A percentile compares a stretch with the other conserved stretches of the same genome.
phyloP scores from a whole-genome alignment of 257 asterid genomes.

The Linderniella brevidens region DNA sequence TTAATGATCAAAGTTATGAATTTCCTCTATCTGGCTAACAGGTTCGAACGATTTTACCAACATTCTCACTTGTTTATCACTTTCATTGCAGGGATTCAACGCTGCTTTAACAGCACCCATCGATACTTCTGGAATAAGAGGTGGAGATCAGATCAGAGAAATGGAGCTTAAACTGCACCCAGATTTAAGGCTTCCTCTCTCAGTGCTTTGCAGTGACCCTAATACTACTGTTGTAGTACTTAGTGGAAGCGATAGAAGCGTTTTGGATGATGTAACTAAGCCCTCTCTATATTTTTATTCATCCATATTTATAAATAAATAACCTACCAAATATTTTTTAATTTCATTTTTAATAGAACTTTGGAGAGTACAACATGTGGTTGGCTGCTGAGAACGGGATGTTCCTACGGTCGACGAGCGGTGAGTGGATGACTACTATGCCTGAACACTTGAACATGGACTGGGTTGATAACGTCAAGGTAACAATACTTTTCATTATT shows the following conservation, averaged over 20 bases:
- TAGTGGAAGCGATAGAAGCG: conserved; percentile 75
- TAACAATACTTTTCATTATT: conserved; percentile 5
- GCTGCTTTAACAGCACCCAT: conserved; percentile 66
- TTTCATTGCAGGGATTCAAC: conserved; percentile 60
- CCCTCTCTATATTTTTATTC: neutral
- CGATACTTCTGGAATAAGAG: conserved; percentile 57
- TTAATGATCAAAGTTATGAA: no score
- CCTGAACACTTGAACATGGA: conserved; percentile 96
- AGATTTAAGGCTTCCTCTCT: conserved; percentile 48
- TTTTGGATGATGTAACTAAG: conserved; percentile 55
- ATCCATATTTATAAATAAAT: no score
- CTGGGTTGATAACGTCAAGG: conserved; percentile 92
- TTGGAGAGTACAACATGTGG: conserved; percentile 84
- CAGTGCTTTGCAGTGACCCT: conserved; percentile 60
- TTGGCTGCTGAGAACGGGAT: conserved; percentile 96
- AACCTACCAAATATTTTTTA: neutral
- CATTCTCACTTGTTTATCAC: conserved; percentile 9
- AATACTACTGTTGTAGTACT: conserved; percentile 78
- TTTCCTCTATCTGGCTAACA: no score
- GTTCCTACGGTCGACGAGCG: conserved; percentile 77
- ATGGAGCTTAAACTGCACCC: conserved; percentile 93
- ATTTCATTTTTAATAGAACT: conserved; percentile 47
- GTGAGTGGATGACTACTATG: conserved; percentile 98
- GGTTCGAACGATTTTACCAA: no score
- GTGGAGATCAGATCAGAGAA: conserved; percentile 91